Conservation (phyloP, 768 basidiomycete species). For the Lactarius akahatsu region DNA sequence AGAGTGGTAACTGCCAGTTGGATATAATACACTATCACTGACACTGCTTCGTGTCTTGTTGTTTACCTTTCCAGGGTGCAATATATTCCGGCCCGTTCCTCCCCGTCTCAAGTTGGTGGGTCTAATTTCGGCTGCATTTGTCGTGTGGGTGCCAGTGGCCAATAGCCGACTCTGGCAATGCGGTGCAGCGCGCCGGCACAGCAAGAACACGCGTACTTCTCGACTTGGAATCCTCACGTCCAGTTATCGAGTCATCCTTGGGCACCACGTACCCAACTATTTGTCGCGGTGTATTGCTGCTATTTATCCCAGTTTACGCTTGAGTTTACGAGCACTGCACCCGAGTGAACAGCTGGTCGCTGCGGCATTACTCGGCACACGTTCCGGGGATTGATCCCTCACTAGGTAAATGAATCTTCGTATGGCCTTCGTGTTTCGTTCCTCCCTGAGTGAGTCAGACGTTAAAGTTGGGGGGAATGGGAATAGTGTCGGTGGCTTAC, state of each 20-base stretch:
- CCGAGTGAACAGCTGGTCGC: neutral
- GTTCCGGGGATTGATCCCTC: neutral
- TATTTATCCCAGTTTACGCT: neutral
- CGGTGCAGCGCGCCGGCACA: neutral
- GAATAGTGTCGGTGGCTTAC: neutral
- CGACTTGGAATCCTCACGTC: neutral
- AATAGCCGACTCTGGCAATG: neutral
- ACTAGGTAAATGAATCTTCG: neutral
- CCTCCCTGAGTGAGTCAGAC: neutral
- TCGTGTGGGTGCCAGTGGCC: neutral
- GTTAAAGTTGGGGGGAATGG: neutral
- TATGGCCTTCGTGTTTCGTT: neutral
- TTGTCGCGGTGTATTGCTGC: neutral
- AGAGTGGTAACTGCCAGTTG: neutral
- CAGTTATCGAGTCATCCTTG: neutral
- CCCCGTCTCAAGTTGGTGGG: neutral
- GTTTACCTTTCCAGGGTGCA: neutral
- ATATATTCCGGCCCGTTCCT: neutral
- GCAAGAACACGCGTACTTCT: neutral
- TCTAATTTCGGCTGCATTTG: neutral
- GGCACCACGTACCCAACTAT: neutral
- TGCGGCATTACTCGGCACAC: neutral
- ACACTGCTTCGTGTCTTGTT: neutral
- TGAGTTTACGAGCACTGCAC: neutral
- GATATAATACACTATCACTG: neutral